Conservation (phyloP, 1,284 basidiomycete genomes). For the Microbotryomycetes sp. region DNA sequence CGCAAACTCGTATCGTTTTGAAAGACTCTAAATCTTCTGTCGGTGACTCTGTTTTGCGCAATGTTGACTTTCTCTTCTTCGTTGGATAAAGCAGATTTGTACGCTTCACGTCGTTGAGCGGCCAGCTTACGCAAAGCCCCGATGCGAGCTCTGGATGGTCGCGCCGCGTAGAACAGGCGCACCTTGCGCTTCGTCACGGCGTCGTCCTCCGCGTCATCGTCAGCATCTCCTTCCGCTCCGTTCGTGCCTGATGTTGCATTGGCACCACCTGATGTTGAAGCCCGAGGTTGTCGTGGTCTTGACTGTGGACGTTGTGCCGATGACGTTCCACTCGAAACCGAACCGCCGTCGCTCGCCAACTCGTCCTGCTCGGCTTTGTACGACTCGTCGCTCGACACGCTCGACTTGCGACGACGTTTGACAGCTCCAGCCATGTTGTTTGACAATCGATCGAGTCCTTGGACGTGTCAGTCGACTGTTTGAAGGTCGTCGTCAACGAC, state of each 20-base stretch:
- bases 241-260: no score
- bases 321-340: background rate
- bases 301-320: no score
- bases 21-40: background rate
- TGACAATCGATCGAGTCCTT: no score
- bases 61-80: background rate
- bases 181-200: background rate
- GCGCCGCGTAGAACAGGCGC: background rate
- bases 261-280: background rate
- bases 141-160: background rate
- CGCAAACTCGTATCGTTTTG: background rate
- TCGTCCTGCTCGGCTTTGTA: background rate
- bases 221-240: no score
- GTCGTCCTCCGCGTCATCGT: background rate
- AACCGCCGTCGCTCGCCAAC: background rate
- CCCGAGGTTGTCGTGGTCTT: background rate
- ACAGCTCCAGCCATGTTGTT: background rate
- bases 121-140: background rate
- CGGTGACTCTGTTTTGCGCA: background rate
- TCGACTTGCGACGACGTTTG: background rate
- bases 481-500: no score
- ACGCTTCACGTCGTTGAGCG: background rate
- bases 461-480: no score
- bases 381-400: background rate
- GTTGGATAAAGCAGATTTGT: background rate